Conservation (phyloP, 768 basidiomycete species). For the Mycena capillaripes region DNA sequence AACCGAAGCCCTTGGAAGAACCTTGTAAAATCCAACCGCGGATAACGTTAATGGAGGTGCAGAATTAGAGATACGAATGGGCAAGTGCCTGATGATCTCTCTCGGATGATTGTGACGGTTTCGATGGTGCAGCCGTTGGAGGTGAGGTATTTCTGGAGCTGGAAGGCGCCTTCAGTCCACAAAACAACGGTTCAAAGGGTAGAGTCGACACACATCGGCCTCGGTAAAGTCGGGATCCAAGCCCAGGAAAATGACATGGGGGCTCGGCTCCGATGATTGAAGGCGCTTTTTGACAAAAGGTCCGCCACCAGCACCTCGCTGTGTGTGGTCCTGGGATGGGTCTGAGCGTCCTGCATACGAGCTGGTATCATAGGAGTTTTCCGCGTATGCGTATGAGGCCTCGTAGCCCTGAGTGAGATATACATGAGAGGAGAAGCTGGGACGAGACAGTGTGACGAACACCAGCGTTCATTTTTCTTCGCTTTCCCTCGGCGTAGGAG, state of each 20-base stretch:
- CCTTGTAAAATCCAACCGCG: constrained; percentile 83
- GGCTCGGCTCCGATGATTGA: constrained; percentile 86
- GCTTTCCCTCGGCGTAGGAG: constrained; percentile 77
- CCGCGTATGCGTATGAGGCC: constrained; percentile 62
- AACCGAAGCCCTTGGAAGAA: constrained; percentile 96
- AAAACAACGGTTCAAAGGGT: constrained; percentile 47
- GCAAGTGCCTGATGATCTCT: constrained; percentile 96
- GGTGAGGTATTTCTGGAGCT: constrained; percentile 86
- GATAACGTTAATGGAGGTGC: constrained; percentile 82
- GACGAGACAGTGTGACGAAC: constrained; percentile 56
- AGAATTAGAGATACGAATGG: constrained; percentile 77
- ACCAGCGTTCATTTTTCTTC: constrained; percentile 84
- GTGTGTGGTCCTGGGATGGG: constrained; percentile 61
- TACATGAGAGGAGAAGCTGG: constrained; percentile 23
- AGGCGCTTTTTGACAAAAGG: constrained; percentile 80
- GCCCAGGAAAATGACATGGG: constrained; percentile 96
- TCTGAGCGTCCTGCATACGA: constrained; percentile 42
- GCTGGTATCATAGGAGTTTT: constrained; percentile 47
- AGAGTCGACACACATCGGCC: constrained; percentile 82
- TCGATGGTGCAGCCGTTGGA: constrained; percentile 82
- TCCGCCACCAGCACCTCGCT: constrained; percentile 54
- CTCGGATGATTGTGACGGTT: constrained; percentile 95
- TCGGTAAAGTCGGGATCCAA: constrained; percentile 94
- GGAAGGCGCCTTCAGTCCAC: constrained; percentile 55
- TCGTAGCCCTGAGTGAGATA: constrained; percentile 63